Evolutionary conservation across 768 basidiomycete species (phyloP).

Genomic region (Cantharellus anzutake): DNA sequence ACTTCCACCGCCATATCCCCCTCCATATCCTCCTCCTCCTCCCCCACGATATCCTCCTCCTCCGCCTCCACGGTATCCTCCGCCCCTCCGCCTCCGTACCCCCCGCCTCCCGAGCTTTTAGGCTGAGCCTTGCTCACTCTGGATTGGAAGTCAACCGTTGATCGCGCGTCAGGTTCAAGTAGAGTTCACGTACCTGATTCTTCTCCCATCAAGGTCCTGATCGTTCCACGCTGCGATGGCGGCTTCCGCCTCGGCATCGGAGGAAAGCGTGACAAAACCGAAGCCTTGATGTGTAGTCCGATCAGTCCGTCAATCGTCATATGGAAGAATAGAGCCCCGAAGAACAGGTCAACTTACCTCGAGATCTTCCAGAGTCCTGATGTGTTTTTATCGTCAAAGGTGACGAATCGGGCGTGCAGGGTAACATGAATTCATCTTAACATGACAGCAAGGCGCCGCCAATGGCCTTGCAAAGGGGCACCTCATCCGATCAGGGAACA

Average conservation of each 20-base stretch:
- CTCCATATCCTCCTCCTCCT: background rate
- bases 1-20: background rate
- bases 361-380: background rate
- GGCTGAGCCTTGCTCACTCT: background rate
- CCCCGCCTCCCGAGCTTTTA: background rate
- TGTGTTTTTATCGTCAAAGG: background rate
- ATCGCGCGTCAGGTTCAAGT: background rate
- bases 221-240: conserved; percentile 71
- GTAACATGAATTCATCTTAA: too few species aligned
- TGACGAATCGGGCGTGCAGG: background rate
- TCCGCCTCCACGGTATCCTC: background rate
- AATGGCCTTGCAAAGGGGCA: too few species aligned
- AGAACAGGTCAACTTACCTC: background rate
- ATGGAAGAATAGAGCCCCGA: background rate
- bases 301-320: background rate
- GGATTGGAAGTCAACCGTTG: background rate
- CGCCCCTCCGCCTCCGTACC: background rate
- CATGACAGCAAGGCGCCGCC: too few species aligned
- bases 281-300: conserved; percentile 32
- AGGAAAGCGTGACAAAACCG: conserved; percentile 75
- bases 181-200: conserved; percentile 54
- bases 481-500: background rate
- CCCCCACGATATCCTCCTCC: background rate
- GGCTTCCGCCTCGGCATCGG: conserved; percentile 43
- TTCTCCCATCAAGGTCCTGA: conserved; percentile 80